Evolutionary conservation across 176 grass and related monocot genomes (phyloP).

Genomic region (Oryza meyeriana): DNA sequence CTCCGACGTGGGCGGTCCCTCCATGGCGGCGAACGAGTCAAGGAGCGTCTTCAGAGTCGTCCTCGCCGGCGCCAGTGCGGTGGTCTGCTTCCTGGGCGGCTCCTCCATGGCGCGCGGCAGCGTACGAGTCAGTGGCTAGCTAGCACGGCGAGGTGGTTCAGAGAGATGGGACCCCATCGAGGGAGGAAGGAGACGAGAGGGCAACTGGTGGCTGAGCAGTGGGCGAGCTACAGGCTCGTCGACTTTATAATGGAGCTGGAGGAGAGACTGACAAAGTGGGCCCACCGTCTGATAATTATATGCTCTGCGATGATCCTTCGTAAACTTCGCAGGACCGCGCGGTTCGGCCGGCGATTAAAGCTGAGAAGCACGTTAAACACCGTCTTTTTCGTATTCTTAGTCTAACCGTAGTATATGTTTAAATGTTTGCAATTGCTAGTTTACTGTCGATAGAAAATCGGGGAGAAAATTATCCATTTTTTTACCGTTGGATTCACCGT

Average conservation of each 20-base stretch:
- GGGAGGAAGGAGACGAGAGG: not conserved
- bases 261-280: not conserved
- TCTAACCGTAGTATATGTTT: no score
- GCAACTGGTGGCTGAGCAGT: no score
- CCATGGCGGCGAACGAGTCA: not conserved
- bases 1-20: not conserved
- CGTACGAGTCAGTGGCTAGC: no score
- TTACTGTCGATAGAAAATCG: no score
- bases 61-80: not conserved
- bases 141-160: no score
- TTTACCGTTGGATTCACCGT: no score
- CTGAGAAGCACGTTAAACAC: not conserved
- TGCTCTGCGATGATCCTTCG: not conserved
- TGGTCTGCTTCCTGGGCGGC: not conserved
- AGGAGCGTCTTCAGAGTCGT: not conserved
- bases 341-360: not conserved
- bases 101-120: not conserved
- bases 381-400: not conserved
- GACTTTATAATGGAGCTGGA: not conserved
- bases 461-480: no score
- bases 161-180: not conserved
- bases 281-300: not conserved
- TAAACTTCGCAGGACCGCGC: not conserved
- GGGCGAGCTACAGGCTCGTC: not conserved
- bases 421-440: no score